Conservation (phyloP, 1,284 basidiomycete genomes). For the Somion occarium region DNA sequence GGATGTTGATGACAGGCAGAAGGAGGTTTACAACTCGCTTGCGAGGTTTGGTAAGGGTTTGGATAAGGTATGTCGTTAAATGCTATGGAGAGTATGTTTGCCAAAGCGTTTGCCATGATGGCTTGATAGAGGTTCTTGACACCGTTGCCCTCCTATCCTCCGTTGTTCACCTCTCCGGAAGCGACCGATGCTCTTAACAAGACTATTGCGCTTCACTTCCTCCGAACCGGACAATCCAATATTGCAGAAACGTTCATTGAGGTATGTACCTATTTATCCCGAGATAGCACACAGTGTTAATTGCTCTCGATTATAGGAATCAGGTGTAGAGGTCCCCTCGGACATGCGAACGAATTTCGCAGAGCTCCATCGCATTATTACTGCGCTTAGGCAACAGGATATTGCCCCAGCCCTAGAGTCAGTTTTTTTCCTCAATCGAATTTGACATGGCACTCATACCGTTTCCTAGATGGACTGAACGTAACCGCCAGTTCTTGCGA, state of each 20-base stretch:
- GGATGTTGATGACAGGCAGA: slow-evolving; percentile 83
- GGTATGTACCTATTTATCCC: slow-evolving; percentile 41
- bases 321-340: slow-evolving; percentile 53
- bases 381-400: slow-evolving; percentile 61
- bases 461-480: slow-evolving; percentile 64
- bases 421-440: slow-evolving; percentile 23
- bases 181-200: slow-evolving; percentile 63
- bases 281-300: background rate
- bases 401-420: slow-evolving; percentile 73
- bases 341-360: slow-evolving; percentile 59
- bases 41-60: slow-evolving; percentile 77
- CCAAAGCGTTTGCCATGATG: slow-evolving; percentile 10
- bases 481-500: slow-evolving; percentile 61
- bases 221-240: slow-evolving; percentile 76
- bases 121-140: slow-evolving; percentile 63
- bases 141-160: slow-evolving; percentile 59
- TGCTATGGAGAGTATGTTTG: too few species aligned
- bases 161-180: slow-evolving; percentile 62
- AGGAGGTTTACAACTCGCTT: slow-evolving; percentile 78
- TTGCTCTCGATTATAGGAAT: slow-evolving; percentile 50
- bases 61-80: slow-evolving; percentile 67
- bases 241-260: slow-evolving; percentile 69
- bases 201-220: slow-evolving; percentile 72
- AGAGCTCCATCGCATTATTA: slow-evolving; percentile 71
- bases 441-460: slow-evolving; percentile 5